phyloP scores from a whole-genome alignment of 768 basidiomycete species.

The Hericium coralloides region DNA sequence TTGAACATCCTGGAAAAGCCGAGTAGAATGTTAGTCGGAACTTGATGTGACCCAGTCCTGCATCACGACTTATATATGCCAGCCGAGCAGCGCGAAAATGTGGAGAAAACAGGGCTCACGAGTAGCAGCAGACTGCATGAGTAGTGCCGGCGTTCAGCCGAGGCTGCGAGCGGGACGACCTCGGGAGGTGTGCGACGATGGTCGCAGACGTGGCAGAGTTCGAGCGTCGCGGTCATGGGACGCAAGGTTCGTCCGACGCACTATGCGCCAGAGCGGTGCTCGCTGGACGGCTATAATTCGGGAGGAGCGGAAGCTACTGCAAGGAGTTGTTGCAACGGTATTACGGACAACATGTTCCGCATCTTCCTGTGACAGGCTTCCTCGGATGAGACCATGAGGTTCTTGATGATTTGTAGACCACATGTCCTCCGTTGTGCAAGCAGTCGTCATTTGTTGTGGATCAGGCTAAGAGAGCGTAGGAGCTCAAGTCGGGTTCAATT shows the following conservation, averaged over 20 bases:
- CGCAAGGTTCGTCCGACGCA: background rate
- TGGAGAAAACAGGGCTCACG: background rate
- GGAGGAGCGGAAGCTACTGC: background rate
- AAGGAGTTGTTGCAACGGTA: background rate
- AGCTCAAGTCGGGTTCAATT: background rate
- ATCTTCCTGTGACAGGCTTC: background rate
- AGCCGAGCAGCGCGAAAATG: background rate
- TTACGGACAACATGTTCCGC: background rate
- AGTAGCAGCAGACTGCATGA: background rate
- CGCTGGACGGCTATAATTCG: background rate
- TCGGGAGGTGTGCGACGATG: background rate
- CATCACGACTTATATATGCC: background rate
- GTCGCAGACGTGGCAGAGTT: background rate
- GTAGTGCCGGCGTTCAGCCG: constrained; percentile 6
- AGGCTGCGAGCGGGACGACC: background rate
- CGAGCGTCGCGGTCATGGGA: constrained; percentile 1
- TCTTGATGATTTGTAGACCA: background rate
- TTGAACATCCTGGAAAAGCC: constrained; percentile 21
- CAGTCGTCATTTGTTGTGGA: background rate
- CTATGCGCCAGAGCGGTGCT: background rate
- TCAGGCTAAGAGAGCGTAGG: background rate
- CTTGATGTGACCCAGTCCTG: background rate
- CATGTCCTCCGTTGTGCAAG: background rate
- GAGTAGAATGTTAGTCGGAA: background rate
- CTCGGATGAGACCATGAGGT: background rate